Evolutionary conservation across 2,329 filamentous ascomycete genomes (phyloP), one percentile per base, ranked within the genome.

Genomic region (Cladosporium sp.): DNA sequence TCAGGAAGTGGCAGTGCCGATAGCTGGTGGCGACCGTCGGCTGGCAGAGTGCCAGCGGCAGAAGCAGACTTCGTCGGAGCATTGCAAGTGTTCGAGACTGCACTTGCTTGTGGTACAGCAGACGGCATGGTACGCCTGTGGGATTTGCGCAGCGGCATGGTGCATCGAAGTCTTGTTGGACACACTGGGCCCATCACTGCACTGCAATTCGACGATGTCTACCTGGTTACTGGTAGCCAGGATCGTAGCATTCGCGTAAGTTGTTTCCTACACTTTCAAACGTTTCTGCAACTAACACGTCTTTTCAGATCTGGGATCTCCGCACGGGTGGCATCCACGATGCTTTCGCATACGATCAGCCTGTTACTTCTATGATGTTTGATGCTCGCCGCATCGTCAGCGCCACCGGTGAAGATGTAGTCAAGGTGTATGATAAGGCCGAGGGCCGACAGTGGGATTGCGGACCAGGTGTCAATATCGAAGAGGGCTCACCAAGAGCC

Each of bases 351-450:
- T 99, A 98, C 80, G 93, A 98, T 75, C 85, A 91, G 73, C 88
- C 93, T 0, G 87, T 99, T 65, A 96, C 93, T 35, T 92, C 90
- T 82, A 97, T 98, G 93, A 96, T 96, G 89, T 99, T 99, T 77
- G 95, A 99, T 78, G 81, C 87, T 16, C 89, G 93, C 62, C 88
- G 93, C 60, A 99, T 99, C 71, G 93, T 95, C 37, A 88, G 91
- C 62, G 94, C 95, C 2, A 93, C 93, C 0, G 91, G 93, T 50
- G 95, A 98, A 78, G 89, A 93, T 73, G 92, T 98, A 28, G 93
- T 95, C 72, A 99, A 99, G 81, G 91, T 99, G 67, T 99, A 98
- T 80, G 95, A 99, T 81, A 98, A 98, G 84, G 89, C 92, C 3
- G 95, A 99, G 76, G 93, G 93, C 49, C 84, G 92, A 67, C 95